Evolutionary conservation across 495 filamentous ascomycete genomes (phyloP).

Genomic region (Bombardia bombarda): DNA sequence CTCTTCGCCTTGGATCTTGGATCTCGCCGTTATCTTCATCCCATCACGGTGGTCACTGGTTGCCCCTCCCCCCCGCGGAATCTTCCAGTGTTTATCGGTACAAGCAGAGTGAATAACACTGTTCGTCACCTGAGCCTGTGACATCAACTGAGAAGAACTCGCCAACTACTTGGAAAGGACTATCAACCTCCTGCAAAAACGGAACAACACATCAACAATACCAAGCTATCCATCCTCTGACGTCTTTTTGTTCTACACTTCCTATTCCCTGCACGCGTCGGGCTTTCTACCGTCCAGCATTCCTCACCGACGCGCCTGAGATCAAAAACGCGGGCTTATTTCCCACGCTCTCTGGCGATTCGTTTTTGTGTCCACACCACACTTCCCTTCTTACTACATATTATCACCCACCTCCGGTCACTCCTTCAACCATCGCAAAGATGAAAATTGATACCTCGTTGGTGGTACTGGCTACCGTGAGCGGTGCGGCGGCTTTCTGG

Average conservation of each 20-base stretch:
- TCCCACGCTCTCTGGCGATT: background rate
- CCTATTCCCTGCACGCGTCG: too few species aligned
- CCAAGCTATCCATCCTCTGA: too few species aligned
- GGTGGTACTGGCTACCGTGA: conserved; percentile 18
- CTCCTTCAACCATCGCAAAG: conserved; percentile 10
- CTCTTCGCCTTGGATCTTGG: background rate
- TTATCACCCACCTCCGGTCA: conserved; percentile 2
- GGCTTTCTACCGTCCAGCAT: background rate
- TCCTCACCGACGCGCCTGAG: background rate
- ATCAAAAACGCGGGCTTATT: too few species aligned
- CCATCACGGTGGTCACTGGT: background rate
- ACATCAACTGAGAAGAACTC: too few species aligned
- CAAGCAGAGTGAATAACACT: too few species aligned
- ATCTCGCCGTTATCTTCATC: background rate
- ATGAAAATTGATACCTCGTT: conserved; percentile 23
- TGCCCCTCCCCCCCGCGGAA: too few species aligned
- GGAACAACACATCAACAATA: too few species aligned
- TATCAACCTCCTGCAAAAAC: too few species aligned
- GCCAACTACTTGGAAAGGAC: too few species aligned
- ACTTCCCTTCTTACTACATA: background rate
- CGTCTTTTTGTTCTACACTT: too few species aligned
- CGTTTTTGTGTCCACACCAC: background rate
- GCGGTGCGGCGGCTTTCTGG: conserved; percentile 64
- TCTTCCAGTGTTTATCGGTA: too few species aligned
- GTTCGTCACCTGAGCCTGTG: too few species aligned